Evolutionary conservation across 495 filamentous ascomycete genomes (phyloP), one percentile per base, ranked within the genome.

Genomic region (Acidiella bohemica): DNA sequence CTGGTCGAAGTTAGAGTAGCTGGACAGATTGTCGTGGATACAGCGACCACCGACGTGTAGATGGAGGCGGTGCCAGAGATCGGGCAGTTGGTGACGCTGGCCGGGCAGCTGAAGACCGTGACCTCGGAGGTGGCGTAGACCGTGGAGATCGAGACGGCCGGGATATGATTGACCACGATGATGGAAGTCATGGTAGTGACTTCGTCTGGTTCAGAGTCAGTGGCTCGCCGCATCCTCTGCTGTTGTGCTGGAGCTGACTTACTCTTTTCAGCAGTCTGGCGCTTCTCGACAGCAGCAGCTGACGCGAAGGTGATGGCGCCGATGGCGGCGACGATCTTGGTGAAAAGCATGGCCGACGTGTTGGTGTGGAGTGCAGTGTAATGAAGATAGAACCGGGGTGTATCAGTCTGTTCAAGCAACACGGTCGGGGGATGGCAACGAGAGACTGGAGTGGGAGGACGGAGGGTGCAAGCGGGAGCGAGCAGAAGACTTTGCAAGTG

Each of bases 21-120:
- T 17, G 51, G 51, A 31, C 51, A 54, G 44, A 54, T 41, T 8
- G 51, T 54, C 4, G 51, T 54, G 16, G 47, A 47, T 4, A 39
- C 17, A n/a, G 51, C 19, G 27, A 50, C 24, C 33, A 49, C 40
- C 32, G 50, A 49, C 8, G 50, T 53, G 41, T 41, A 23, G 11
- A 39, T 39, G 3, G 33, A 39, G 8, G 39, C 19, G 13, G 41
- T 23, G 19, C 47, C 27, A 16, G 34, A 20, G 27, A 42, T 21
- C 29, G 50, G 50, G 43, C 50, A 53, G 34, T 34, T 37, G 30
- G 45, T 41, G 33, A 53, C 50, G 10, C 23, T 41, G 11, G 41
- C 13, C 2, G 41, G 30, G 38, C 50, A 53, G 33, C 32, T 32
- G 40, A 29, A 34, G 31, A 46, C 32, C 14, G 50, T 53, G 27